phyloP scores from a whole-genome alignment of 768 basidiomycete genomes.

The Phanerochaete sordida region DNA sequence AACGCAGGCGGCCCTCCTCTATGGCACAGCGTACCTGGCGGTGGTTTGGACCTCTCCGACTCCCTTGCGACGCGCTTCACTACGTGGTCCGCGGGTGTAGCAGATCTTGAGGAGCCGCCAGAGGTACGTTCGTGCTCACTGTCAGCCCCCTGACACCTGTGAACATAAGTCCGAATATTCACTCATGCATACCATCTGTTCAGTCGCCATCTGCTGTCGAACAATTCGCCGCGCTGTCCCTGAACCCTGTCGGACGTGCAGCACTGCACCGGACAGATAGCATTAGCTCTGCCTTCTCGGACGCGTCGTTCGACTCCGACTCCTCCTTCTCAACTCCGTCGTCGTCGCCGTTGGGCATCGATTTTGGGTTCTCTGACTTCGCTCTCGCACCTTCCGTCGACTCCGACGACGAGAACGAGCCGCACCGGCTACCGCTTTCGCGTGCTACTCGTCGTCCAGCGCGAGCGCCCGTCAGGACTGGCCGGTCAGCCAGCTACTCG shows the following conservation, averaged over 20 bases:
- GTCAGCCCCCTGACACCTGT: background rate
- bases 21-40: slow-evolving; percentile 8
- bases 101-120: slow-evolving; percentile 11
- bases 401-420: slow-evolving; percentile 16
- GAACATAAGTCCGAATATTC: background rate
- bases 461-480: slow-evolving; percentile 7
- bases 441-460: slow-evolving; percentile 8
- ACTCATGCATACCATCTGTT: slow-evolving; percentile 6
- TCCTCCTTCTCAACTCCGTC: slow-evolving; percentile 14
- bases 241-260: slow-evolving; percentile 49
- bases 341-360: slow-evolving; percentile 15
- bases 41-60: slow-evolving; percentile 4
- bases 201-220: slow-evolving; percentile 38
- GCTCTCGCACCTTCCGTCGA: slow-evolving; percentile 21
- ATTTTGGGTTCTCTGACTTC: slow-evolving; percentile 34
- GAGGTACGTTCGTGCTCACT: slow-evolving; percentile 16
- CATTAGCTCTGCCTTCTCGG: slow-evolving; percentile 20
- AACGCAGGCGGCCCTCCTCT: slow-evolving; percentile 4
- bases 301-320: slow-evolving; percentile 16
- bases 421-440: background rate
- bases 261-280: slow-evolving; percentile 11
- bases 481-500: slow-evolving; percentile 25
- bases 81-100: slow-evolving; percentile 6
- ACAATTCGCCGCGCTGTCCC: slow-evolving; percentile 49
- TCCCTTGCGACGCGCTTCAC: slow-evolving; percentile 2